Evolutionary conservation across 1,284 basidiomycete species (phyloP).

Genomic region (Melampsora abietis-canadensis): DNA sequence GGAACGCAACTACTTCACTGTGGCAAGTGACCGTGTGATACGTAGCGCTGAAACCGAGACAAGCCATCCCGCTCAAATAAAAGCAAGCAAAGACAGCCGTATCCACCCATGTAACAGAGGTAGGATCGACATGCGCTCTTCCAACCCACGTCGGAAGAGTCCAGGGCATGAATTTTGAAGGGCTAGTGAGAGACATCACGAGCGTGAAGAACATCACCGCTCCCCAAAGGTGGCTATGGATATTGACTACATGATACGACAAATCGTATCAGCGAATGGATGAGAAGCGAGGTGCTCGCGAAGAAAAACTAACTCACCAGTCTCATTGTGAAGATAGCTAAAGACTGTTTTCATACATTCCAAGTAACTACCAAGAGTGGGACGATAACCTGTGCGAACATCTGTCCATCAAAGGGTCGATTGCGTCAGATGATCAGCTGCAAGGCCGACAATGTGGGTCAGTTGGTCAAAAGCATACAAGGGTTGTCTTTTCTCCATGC

Average conservation of each 20-base stretch:
- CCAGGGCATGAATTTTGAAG: conserved; percentile 36
- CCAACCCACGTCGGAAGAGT: background rate
- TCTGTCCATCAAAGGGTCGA: background rate
- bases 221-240: conserved; percentile 79
- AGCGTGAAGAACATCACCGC: conserved; percentile 65
- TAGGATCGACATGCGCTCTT: background rate
- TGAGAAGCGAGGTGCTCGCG: background rate
- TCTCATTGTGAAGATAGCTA: conserved; percentile 42
- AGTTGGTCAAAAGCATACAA: conserved; percentile 6
- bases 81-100: conserved; percentile 66
- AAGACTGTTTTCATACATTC: conserved; percentile 36
- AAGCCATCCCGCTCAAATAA: conserved; percentile 69
- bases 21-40: conserved; percentile 76
- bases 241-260: conserved; percentile 65
- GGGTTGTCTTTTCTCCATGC: conserved; percentile 43
- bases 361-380: conserved; percentile 12
- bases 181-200: conserved; percentile 56
- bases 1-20: conserved; percentile 60
- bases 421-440: background rate
- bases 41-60: conserved; percentile 69
- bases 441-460: no score
- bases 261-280: background rate
- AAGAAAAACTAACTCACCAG: conserved; percentile 19
- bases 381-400: conserved; percentile 40
- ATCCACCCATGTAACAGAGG: conserved; percentile 63